Base-by-base conservation (phyloP, 2,329 filamentous ascomycete species). In the Neonectria neomacrospora region DNA sequence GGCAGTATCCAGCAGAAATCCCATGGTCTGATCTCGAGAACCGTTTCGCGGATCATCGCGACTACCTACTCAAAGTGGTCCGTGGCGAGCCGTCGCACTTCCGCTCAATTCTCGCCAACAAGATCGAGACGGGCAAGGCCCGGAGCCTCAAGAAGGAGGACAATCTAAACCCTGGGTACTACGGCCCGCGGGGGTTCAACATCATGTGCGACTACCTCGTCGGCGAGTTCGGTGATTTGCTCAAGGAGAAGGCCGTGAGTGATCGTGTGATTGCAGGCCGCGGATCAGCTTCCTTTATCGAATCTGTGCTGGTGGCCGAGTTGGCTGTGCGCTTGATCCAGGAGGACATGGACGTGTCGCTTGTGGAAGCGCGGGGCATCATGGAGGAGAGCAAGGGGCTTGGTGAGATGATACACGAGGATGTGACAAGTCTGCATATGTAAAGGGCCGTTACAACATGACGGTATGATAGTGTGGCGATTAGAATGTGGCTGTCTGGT, bases 221-320 rank as follows among this genome's bases (percentile, higher is more conserved):
- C 62, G 73, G 79, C 3, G 81, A 82, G 50, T 89, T 92, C 74
- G 86, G 85, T 14, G 75, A 82, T 9, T 77, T 86, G 64, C 78
- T 95, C 30, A 88, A 90, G 61, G 82, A 85, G 67, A 83, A 86
- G 58, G 87, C 90, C 2, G 80, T 88, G 16, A 81, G 84, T 55
- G 91, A 95, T 73, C 80, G 82, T 16, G 81, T 93, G 18, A 86
- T 94, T 62, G 86, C 90, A 14, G 86, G 86, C 1, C 83, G 90
- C 32, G 90, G 91, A 1, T 85, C 90, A 37, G 87, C 87, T 5
- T 85, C 84, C 23, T 95, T 90, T 71, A 87, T 94, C 2, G 90
- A 94, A 76, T 83, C 84, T 1, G 92, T 95, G 1, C 79, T 97
- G 64, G 91, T 96, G 23, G 91, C 92, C 0, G 94, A 97, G 75